Percentiles rank a stretch among this genome's conserved stretches.
phyloP scores from a whole-genome alignment of 2,329 filamentous ascomycete genomes.

The Diplodia seriata region DNA sequence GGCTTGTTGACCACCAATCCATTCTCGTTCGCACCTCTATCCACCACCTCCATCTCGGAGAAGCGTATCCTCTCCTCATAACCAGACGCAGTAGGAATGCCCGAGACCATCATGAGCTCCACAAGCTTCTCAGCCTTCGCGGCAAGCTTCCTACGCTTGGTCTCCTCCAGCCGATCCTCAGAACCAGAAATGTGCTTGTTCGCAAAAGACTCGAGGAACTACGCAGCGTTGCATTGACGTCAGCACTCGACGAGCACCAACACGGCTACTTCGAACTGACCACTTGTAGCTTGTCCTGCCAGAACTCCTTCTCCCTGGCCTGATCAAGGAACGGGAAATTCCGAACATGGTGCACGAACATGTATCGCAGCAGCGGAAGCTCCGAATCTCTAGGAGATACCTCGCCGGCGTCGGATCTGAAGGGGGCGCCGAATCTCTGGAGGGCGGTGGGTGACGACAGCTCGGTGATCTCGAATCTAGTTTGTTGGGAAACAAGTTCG shows the following conservation, averaged over 20 bases:
- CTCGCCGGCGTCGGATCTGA: conserved; percentile 90
- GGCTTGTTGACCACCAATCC: conserved; percentile 86
- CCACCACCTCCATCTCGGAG: conserved; percentile 95
- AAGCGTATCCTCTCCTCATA: conserved; percentile 98
- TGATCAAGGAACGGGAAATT: conserved; percentile 98
- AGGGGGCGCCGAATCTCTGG: conserved; percentile 93
- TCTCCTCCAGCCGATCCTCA: conserved; percentile 94
- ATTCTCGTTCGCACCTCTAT: conserved; percentile 88
- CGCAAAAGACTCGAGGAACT: conserved; percentile 97
- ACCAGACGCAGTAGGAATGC: conserved; percentile 91
- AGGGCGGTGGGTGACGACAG: conserved; percentile 94
- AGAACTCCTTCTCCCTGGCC: conserved; percentile 98
- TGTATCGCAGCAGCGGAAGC: conserved; percentile 89
- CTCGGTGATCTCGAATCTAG: conserved; percentile 87
- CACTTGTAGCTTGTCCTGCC: conserved; percentile 96
- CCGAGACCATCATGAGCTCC: conserved; percentile 99
- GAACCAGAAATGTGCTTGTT: conserved; percentile 97
- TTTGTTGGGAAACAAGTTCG: conserved; percentile 90
- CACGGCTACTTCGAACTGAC: conserved; percentile 60
- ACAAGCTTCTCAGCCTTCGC: conserved; percentile 94
- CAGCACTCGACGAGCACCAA: conserved; percentile 27
- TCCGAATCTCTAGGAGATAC: conserved; percentile 93
- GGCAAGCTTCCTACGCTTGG: conserved; percentile 90
- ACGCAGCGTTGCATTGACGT: conserved; percentile 25
- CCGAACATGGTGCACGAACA: conserved; percentile 96